These are phyloP conservation scores for Carex pumila DNA, from an alignment of 176 grass and related monocot genomes.

Conservation along the genomic window DNA sequence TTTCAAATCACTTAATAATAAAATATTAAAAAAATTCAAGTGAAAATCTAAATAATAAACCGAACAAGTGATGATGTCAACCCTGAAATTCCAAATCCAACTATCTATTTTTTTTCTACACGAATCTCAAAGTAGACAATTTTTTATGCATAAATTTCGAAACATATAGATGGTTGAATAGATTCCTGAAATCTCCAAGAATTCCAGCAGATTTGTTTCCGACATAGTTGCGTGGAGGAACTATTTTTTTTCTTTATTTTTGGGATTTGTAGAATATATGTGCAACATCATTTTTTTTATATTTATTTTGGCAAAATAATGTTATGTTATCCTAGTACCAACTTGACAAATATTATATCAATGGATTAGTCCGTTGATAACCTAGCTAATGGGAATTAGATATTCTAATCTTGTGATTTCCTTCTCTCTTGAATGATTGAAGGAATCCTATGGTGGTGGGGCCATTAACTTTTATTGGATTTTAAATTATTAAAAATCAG, in stretches of 20 bases:
- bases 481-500: neutral
- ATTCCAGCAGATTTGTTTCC: neutral
- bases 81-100: no score
- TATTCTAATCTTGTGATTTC: conserved; percentile 19
- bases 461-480: neutral
- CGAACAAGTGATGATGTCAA: neutral
- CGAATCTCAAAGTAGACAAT: no score
- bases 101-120: no score
- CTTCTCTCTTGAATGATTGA: conserved; percentile 24
- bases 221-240: neutral
- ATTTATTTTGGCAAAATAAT: neutral
- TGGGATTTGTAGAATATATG: neutral
- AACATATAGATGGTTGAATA: no score
- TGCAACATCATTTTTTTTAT: neutral
- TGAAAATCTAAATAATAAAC: neutral
- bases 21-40: neutral
- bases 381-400: conserved; percentile 27
- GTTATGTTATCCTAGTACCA: conserved; percentile 26
- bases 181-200: no score
- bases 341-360: conserved; percentile 25
- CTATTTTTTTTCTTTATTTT: neutral
- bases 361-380: conserved; percentile 4
- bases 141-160: no score
- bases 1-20: neutral
- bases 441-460: conserved; percentile 24